phyloP scores from a whole-genome alignment of 306 rosid genomes.

The barrel medic (Medicago truncatula) region MtrunA17r5.0-ANR NC_053043.1:49671001-49671500 shows the following conservation, averaged over 20 bases:
- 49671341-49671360: constrained; percentile 88
- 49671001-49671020: background rate
- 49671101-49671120: constrained; percentile 86
- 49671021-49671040: background rate
- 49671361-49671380: constrained; percentile 77
- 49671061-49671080: constrained; percentile 48
- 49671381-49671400: constrained; percentile 66
- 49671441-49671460: background rate
- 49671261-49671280: constrained; percentile 65
- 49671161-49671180: constrained; percentile 59
- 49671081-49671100: constrained; percentile 65
- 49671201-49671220: constrained; percentile 72
- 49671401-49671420: background rate
- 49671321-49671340: constrained; percentile 74
- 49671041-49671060: background rate
- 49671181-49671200: constrained; percentile 61
- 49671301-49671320: constrained; percentile 61
- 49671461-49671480: constrained; percentile 52
- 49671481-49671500: constrained; percentile 75
- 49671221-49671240: constrained; percentile 62
- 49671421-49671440: background rate
- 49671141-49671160: constrained; percentile 64
- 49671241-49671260: constrained; percentile 57
- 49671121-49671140: constrained; percentile 65
- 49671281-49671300: constrained; percentile 71